Evolutionary conservation across 129 eudicot species (phyloP).

Genomic region (Tagetes patula): DNA sequence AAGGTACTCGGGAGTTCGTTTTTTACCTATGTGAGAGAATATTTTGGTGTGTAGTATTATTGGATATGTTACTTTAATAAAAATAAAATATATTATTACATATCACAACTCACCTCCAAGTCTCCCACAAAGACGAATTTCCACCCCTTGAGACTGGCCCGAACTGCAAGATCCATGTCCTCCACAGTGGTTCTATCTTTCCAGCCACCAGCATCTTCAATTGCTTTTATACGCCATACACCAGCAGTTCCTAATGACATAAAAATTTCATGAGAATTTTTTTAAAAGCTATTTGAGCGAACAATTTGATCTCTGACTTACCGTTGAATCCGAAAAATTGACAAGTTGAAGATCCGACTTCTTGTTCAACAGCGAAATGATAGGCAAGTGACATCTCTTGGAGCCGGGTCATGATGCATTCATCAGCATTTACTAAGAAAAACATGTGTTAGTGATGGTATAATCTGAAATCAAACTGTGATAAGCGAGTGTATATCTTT

Average conservation of each 20-base stretch:
- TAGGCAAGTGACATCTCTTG: conserved; percentile 90
- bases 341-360: conserved; percentile 83
- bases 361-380: conserved; percentile 82
- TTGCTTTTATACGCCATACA: conserved; percentile 74
- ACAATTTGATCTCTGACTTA: conserved; percentile 16
- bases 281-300: conserved; percentile 2
- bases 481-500: conserved; percentile 9
- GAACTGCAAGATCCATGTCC: conserved; percentile 88
- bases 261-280: conserved; percentile 14
- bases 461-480: conserved; percentile 8
- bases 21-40: conserved; percentile 48
- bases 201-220: conserved; percentile 91
- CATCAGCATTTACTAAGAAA: conserved; percentile 69
- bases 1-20: conserved; percentile 88
- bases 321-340: conserved; percentile 89
- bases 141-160: conserved; percentile 90
- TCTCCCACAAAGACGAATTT: conserved; percentile 75
- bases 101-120: conserved; percentile 40
- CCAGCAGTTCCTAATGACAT: conserved; percentile 71
- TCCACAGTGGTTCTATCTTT: conserved; percentile 91
- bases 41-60: conserved; percentile 15
- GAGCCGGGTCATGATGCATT: conserved; percentile 81
- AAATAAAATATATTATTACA: neutral
- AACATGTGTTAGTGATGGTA: conserved; percentile 9
- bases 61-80: neutral